Conservation (phyloP, 768 basidiomycete genomes). For the Boletus sp. region DNA sequence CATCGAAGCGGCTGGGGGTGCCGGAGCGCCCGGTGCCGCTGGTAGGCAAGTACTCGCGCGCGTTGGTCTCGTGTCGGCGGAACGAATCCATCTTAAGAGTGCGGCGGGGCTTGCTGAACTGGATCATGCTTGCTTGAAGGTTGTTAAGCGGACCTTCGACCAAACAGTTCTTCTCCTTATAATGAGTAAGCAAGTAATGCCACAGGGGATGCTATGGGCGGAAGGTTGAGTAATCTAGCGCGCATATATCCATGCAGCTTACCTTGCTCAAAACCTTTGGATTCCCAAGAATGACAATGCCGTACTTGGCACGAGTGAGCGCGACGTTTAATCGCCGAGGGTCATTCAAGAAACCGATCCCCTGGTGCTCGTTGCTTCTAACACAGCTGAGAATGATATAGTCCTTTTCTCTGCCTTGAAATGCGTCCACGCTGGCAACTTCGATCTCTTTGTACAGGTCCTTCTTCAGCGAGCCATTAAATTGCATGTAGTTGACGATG, state of each 20-base stretch:
- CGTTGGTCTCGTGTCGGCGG: constrained; percentile 89
- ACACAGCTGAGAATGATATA: constrained; percentile 99
- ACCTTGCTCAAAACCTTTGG: constrained; percentile 99
- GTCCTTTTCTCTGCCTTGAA: constrained; percentile 99
- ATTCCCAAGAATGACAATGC: constrained; percentile 99
- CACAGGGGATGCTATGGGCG: constrained; percentile 85
- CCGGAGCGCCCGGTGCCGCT: constrained; percentile 61
- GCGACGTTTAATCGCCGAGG: constrained; percentile 96
- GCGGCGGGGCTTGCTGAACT: constrained; percentile 96
- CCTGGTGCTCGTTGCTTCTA: constrained; percentile 98
- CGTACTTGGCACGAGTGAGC: constrained; percentile 95
- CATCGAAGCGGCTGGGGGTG: constrained; percentile 92
- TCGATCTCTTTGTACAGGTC: constrained; percentile 99
- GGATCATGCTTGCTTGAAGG: constrained; percentile 97
- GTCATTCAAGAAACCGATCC: constrained; percentile 98
- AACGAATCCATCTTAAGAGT: constrained; percentile 92
- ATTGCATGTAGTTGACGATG: constrained; percentile 99
- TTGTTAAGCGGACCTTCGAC: constrained; percentile 98
- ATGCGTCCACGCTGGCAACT: constrained; percentile 97
- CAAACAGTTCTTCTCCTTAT: constrained; percentile 91
- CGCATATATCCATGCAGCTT: constrained; percentile 19
- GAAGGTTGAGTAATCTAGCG: constrained; percentile 9
- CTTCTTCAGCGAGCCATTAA: constrained; percentile 99
- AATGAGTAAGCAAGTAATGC: constrained; percentile 97
- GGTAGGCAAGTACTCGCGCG: constrained; percentile 66